Conservation (phyloP, 2,329 filamentous ascomycete genomes). For the Aspergillus luchuensis region DNA sequence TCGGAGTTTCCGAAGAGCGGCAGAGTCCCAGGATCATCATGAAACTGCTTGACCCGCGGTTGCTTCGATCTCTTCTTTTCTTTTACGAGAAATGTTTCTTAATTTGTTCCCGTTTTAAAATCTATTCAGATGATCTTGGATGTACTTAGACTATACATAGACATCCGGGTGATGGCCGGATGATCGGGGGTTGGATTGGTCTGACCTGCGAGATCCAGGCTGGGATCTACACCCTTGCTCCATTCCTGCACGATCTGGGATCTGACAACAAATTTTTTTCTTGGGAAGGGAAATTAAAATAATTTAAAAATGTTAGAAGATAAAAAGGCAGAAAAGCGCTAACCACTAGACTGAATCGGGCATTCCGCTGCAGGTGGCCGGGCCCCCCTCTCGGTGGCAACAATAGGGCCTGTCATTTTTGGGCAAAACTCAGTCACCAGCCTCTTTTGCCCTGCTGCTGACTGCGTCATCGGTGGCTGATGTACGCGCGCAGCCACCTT, state of each 20-base stretch:
- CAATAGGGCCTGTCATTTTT: constrained; percentile 3
- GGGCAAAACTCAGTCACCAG: background rate
- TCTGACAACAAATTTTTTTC: background rate
- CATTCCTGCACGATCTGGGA: constrained; percentile 13
- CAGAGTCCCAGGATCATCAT: background rate
- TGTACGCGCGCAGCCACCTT: background rate
- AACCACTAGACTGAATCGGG: background rate
- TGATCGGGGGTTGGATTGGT: background rate
- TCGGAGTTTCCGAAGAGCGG: background rate
- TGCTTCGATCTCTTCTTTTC: background rate
- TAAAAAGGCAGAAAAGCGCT: background rate
- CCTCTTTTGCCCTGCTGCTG: background rate
- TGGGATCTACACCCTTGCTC: constrained; percentile 12
- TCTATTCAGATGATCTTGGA: background rate
- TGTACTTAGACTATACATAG: too few species aligned
- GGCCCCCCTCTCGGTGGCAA: background rate
- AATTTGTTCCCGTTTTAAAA: background rate
- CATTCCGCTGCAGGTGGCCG: constrained; percentile 4
- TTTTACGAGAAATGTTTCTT: background rate
- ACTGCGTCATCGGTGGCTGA: constrained; percentile 9
- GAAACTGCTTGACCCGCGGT: background rate
- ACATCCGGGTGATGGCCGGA: background rate
- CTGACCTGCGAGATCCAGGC: constrained; percentile 12
- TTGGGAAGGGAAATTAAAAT: background rate
- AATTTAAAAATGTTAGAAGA: background rate